A percentile compares a stretch with the other conserved stretches of the same genome.
Evolutionary conservation across 2,329 filamentous ascomycete species (phyloP).

Genomic region (Teratosphaeria zuluensis): DNA sequence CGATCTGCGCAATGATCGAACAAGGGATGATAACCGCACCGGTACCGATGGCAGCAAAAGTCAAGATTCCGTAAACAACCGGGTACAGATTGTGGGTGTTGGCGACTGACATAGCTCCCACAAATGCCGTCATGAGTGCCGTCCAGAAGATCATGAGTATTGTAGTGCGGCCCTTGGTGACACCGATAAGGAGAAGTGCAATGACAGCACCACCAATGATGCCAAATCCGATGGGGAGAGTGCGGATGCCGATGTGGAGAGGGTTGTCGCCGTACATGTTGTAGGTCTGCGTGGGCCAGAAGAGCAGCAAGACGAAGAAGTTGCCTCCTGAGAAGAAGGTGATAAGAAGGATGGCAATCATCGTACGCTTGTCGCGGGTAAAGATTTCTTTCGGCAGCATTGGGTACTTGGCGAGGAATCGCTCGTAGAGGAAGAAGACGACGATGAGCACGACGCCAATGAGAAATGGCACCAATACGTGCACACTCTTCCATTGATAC

Average conservation of each 20-base stretch:
- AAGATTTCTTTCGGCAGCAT: constrained; percentile 25
- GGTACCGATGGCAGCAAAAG: constrained; percentile 54
- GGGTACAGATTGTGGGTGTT: constrained; percentile 13
- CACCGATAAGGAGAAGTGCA: constrained; percentile 47
- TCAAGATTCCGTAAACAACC: constrained; percentile 38
- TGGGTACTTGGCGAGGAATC: constrained; percentile 21
- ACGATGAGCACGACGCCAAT: constrained; percentile 23
- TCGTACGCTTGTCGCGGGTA: constrained; percentile 25
- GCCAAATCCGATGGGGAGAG: constrained; percentile 54
- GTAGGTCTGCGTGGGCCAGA: constrained; percentile 56
- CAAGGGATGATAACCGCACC: constrained; percentile 59
- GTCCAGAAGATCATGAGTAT: constrained; percentile 51
- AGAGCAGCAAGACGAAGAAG: constrained; percentile 37
- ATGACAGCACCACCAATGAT: constrained; percentile 54
- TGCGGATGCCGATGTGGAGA: constrained; percentile 53
- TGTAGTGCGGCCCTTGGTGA: constrained; percentile 50
- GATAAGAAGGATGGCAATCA: constrained; percentile 29
- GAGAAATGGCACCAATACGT: constrained; percentile 26
- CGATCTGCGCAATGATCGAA: constrained; percentile 56
- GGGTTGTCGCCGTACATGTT: constrained; percentile 57
- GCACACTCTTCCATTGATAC: constrained; percentile 23
- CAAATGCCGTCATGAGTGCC: constrained; percentile 51
- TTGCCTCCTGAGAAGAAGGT: constrained; percentile 32
- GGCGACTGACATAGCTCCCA: constrained; percentile 14
- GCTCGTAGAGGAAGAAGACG: constrained; percentile 26